Evolutionary conservation across 805 yeast genomes (phyloP), one percentile per base, ranked within the genome.

Genomic region (Saturnispora quitensis): DNA sequence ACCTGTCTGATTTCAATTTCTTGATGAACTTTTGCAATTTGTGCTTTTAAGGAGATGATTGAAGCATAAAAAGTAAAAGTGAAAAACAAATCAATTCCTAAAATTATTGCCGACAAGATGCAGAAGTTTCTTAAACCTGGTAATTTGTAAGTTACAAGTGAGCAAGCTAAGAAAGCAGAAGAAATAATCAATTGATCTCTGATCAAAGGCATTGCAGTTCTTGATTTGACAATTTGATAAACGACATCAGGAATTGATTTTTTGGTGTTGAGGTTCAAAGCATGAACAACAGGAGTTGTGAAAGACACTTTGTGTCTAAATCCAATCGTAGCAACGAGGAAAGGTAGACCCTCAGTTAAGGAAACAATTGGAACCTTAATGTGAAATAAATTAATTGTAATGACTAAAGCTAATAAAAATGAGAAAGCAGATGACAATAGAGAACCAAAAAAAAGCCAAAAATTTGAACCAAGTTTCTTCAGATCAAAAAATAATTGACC

Each of bases 311-410:
- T 89, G 65, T 87, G 86, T 64, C 88, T 89, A 69, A 91, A 91
- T 2, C 98, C 99, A 62, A 91, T 80, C 4, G 89, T 83, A 20
- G 95, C 89, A 22, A 91, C 95, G 62, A 91, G 76, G 68, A 91
- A 91, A 22, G 99, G 99, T 45, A 91, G 70, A 34, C 97, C 97
- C 70, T 91, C 97, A 52, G 89, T 79, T 57, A 91, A 73, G 51
- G 87, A 80, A 51, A 86, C 71, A 51, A 88, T 72, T 8, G 95
- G 81, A 33, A 91, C 82, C 48, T 76, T 77, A 45, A 79, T 70
- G 35, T 79, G 77, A 46, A 86, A 69, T 31, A 78, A 61, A 52
- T 76, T 74, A 34, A 80, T 76, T 8, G 86, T 74, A 47, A 84
- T 70, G 54, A 79, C 80, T 45, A 86, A 73, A 2, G 97, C 96